Evolutionary conservation across 2,329 filamentous ascomycete genomes (phyloP), one percentile per base, ranked within the genome.

Genomic region (Xylariaceae sp.): DNA sequence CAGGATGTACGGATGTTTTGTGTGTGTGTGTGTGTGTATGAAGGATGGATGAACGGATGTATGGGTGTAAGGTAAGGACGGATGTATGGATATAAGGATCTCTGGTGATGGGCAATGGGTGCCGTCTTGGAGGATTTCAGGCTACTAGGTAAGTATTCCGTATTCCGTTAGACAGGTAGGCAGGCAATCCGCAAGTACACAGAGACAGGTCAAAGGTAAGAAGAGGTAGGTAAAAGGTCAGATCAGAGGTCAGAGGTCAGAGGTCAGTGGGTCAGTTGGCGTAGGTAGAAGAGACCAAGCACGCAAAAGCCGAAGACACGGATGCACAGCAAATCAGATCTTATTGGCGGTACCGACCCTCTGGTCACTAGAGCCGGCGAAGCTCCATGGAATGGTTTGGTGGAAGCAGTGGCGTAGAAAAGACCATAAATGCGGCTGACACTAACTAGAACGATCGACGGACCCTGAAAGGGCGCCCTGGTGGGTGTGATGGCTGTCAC

Each of bases 321-420:
- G 53, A 55, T 53, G 59, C 42, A 58, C 58, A 51, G 37, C 56
- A 57, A 56, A 64, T 56, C 47, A 55, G 51, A 65, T 61, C 56
- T 57, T 64, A 62, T 56, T 55, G 57, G 62, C 63, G 58, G 58
- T 62, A 65, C 65, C 64, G 57, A 64, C 53, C 59, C 55, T 37
- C 57, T 56, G 59, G 62, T 60, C 59, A 60, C 58, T 57, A 58
- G 58, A 56, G 44, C 61, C 55, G 53, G 53, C 52, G 62, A 57
- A 61, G 48, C 55, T 59, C 55, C 48, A 55, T 54, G 52, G 55
- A 55, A 62, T 53, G 39, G 55, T 45, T 58, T 53, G 58, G 53
- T 51, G 50, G 57, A 60, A 58, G 56, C 56, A 35, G 51, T 61
- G 55, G 55, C 54, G 57, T 56, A 51, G 53, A 53, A 57, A 51